A percentile compares a stretch with the other conserved stretches of the same genome.
Conservation (phyloP, 2,329 filamentous ascomycete genomes). For the Phialophora chinensis region DNA sequence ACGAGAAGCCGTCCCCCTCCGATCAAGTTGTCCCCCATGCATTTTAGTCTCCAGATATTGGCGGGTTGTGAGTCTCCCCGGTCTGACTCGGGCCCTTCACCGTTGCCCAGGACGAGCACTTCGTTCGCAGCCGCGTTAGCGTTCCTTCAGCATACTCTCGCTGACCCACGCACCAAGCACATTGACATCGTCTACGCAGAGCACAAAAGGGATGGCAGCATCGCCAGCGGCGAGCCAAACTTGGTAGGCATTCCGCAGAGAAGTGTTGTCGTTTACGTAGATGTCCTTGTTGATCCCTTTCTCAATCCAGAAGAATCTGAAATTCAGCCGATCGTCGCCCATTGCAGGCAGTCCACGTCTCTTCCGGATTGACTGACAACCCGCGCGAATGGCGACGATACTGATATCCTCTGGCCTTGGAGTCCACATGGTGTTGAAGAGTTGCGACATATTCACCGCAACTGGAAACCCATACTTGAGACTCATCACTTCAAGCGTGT, state of each 20-base stretch:
- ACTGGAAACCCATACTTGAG: conserved; percentile 1
- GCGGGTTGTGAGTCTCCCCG: background rate
- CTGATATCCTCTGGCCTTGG: background rate
- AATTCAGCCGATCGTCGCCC: background rate
- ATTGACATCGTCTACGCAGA: background rate
- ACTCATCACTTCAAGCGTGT: conserved; percentile 3
- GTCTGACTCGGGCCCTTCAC: background rate
- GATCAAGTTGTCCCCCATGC: background rate
- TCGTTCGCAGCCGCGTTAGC: background rate
- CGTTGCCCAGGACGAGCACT: background rate
- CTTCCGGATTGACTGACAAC: background rate
- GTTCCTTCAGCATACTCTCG: background rate
- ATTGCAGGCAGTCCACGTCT: background rate
- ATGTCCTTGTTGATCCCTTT: background rate
- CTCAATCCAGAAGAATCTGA: conserved; percentile 2
- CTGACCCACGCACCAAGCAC: background rate
- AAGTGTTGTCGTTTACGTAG: background rate
- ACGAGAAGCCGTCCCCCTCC: background rate
- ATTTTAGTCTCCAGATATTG: background rate
- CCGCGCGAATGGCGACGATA: background rate
- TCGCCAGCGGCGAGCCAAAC: conserved; percentile 2
- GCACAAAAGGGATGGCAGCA: conserved; percentile 5
- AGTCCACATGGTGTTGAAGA: background rate
- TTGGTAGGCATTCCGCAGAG: background rate
- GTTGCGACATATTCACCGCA: background rate